Percentiles rank a stretch among this genome's conserved stretches.
Conservation (phyloP, 2,329 filamentous ascomycete genomes). For the Epichloe sibirici region DNA sequence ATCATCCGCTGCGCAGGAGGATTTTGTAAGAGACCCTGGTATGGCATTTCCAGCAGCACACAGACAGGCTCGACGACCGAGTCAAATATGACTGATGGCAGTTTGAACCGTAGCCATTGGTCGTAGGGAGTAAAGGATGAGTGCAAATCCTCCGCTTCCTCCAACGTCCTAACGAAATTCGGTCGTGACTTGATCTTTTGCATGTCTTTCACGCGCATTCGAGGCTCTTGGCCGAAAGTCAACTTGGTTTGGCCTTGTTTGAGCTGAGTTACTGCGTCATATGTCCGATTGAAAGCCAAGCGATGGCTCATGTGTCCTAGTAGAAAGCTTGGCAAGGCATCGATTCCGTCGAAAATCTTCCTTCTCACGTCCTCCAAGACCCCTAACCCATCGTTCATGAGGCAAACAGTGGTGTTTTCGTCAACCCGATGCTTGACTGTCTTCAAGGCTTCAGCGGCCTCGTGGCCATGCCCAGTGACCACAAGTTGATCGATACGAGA, state of each 20-base stretch:
- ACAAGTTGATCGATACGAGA: constrained; percentile 59
- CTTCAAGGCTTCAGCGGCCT: constrained; percentile 41
- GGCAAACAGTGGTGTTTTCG: constrained; percentile 56
- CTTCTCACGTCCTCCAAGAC: constrained; percentile 66
- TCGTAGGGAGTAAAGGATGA: constrained; percentile 16
- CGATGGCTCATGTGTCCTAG: constrained; percentile 48
- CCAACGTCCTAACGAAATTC: constrained; percentile 13
- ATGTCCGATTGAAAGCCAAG: constrained; percentile 28
- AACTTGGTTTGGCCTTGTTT: constrained; percentile 19
- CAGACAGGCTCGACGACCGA: constrained; percentile 72
- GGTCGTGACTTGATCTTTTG: constrained; percentile 10
- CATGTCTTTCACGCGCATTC: constrained; percentile 8
- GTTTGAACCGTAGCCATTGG: constrained; percentile 55
- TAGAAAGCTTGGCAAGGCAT: constrained; percentile 61
- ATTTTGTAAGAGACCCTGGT: constrained; percentile 59
- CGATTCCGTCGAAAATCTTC: constrained; percentile 54
- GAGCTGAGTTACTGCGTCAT: constrained; percentile 27
- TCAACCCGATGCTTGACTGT: constrained; percentile 55
- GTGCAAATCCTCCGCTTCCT: constrained; percentile 12
- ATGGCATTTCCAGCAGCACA: constrained; percentile 63
- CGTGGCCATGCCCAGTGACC: constrained; percentile 46
- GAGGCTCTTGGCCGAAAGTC: constrained; percentile 13
- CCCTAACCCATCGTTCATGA: constrained; percentile 75
- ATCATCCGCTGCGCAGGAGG: constrained; percentile 52
- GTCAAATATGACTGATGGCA: constrained; percentile 67